Conservation (phyloP, 208 protist species). For the Trypanosoma melophagium region DNA sequence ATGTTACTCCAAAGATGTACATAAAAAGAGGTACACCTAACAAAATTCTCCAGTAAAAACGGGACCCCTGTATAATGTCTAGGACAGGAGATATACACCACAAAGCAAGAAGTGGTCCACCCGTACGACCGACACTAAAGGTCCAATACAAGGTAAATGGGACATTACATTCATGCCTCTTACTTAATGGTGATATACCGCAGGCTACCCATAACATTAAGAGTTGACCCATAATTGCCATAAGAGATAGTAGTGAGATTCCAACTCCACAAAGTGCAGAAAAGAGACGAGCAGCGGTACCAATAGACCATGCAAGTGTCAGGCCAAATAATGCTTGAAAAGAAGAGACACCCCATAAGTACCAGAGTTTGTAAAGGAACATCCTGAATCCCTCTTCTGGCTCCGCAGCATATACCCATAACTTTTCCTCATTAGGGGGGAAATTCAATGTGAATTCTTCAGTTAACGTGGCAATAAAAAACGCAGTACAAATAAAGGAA, state of each 20-base stretch:
- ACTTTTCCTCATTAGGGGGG: constrained; percentile 39
- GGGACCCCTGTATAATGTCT: constrained; percentile 35
- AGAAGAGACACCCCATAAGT: constrained; percentile 35
- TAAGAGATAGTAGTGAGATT: constrained; percentile 52
- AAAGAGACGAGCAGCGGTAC: constrained; percentile 52
- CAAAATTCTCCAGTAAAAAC: constrained; percentile 40
- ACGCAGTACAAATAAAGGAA: constrained; percentile 3
- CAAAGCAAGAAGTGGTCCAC: constrained; percentile 54
- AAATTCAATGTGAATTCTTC: constrained; percentile 41
- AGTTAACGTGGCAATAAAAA: neutral
- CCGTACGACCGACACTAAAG: constrained; percentile 46
- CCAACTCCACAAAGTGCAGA: constrained; percentile 74
- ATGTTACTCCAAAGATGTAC: constrained; percentile 23
- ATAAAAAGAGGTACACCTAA: constrained; percentile 37
- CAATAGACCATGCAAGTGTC: constrained; percentile 52
- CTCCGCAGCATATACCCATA: constrained; percentile 33
- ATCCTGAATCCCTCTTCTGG: constrained; percentile 39
- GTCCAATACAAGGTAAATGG: constrained; percentile 73
- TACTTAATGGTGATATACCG: constrained; percentile 32
- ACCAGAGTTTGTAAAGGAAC: constrained; percentile 36
- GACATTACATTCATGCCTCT: constrained; percentile 61
- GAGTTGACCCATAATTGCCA: constrained; percentile 49
- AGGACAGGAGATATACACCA: constrained; percentile 63
- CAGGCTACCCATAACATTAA: constrained; percentile 59
- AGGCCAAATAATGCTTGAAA: constrained; percentile 32